Conservation (phyloP, 495 filamentous ascomycete genomes). For the Neurospora africana region DNA sequence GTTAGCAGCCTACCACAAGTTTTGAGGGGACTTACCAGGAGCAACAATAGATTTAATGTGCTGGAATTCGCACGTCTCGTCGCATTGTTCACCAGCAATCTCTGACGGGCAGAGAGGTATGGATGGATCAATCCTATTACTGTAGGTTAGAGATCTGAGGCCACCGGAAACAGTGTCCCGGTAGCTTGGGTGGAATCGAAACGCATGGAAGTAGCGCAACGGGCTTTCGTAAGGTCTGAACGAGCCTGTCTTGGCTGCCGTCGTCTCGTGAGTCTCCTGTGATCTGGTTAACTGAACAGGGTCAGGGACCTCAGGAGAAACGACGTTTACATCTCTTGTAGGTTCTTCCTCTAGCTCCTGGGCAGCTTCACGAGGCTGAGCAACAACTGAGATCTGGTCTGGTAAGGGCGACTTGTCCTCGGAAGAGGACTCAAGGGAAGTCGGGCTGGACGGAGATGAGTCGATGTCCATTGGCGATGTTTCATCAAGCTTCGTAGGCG, state of each 20-base stretch:
- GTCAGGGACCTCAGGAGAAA: conserved; percentile 9
- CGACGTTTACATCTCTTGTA: conserved; percentile 26
- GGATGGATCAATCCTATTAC: conserved; percentile 68
- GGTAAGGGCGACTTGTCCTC: conserved; percentile 6
- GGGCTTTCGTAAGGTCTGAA: conserved; percentile 77
- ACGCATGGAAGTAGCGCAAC: conserved; percentile 70
- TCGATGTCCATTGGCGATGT: conserved; percentile 20
- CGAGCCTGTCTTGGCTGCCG: conserved; percentile 2
- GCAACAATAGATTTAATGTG: conserved; percentile 70
- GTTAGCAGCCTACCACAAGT: conserved; percentile 19
- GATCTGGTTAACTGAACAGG: conserved; percentile 8
- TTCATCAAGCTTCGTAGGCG: conserved; percentile 6
- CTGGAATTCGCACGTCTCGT: conserved; percentile 63
- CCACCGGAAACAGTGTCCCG: conserved; percentile 58
- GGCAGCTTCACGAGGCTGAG: conserved; percentile 15
- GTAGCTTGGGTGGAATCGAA: conserved; percentile 77
- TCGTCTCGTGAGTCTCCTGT: conserved; percentile 4
- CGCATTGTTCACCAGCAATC: conserved; percentile 63
- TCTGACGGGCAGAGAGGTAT: conserved; percentile 67
- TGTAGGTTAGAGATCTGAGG: conserved; percentile 85
- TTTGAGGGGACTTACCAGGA: conserved; percentile 58
- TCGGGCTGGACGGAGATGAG: conserved; percentile 13
- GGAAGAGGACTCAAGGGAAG: conserved; percentile 13
- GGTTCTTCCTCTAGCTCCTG: conserved; percentile 18
- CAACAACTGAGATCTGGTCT: conserved; percentile 19